Evolutionary conservation across 805 yeast species (phyloP), one percentile per base, ranked within the genome.

Genomic region (Candida dajiaensis): DNA sequence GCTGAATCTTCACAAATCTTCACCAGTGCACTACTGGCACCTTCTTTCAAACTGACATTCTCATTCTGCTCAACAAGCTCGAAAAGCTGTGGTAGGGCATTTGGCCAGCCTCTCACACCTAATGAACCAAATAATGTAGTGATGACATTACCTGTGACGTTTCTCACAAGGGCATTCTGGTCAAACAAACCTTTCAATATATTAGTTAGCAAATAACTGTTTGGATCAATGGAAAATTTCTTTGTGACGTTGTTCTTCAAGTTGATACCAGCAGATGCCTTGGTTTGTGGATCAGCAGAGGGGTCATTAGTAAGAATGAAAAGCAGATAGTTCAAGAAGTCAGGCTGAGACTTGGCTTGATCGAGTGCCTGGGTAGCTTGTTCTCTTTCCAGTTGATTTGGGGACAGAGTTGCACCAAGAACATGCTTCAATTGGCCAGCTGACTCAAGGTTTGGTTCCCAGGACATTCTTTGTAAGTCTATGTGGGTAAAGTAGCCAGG

Each of bases 1-100:
- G 81, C 80, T 23, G 87, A 80, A 66, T 94, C 99, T 63, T 94
- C 99, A 70, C 96, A 88, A 43, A 94, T 85, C 63, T 90, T 89
- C 35, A 85, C 73, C 50, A 94, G 70, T 0, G 97, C 90, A 52
- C 85, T 74, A 64, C 88, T 77, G 1, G 95, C 86, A 38, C 94
- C 90, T 55, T 83, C 89, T 40, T 55, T 58, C 36, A 63, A 57
- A 0, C 69, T 59, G n/a, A 61, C 57, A 25, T 77, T 26, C 21
- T 44, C 72, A 12, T 72, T 74, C 8, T 67, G 64, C 37, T 74
- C 72, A 6, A 85, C 76, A 59, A 89, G 66, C 43, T 76, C 77
- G 53, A 90, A 64, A 42, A 92, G 69, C 52, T 78, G 81, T 2
- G 85, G 81, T n/a, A 92, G 66, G 25, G 84, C 71, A 39, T 72